Conservation (phyloP, 2,329 filamentous ascomycete genomes). For the Aspergillus spinulosporus region DNA sequence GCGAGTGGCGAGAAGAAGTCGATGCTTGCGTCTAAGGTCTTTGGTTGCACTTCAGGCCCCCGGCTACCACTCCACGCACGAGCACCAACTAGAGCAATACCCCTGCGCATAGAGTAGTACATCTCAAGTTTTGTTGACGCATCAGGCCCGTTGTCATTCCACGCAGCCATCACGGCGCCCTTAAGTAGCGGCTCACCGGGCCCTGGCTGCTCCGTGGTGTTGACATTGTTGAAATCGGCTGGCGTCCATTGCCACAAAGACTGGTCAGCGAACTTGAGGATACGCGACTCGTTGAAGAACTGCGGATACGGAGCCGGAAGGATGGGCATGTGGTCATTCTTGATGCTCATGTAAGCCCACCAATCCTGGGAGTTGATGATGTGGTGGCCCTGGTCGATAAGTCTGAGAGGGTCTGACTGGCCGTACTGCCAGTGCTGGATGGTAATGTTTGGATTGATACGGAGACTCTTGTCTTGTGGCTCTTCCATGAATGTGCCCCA, state of each 20-base stretch:
- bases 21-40: conserved; percentile 43
- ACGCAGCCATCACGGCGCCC: conserved; percentile 53
- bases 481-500: conserved; percentile 56
- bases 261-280: conserved; percentile 52
- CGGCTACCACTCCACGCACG: conserved; percentile 57
- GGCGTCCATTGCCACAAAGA: conserved; percentile 50
- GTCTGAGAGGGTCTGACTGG: conserved; percentile 52
- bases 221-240: conserved; percentile 52
- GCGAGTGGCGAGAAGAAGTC: conserved; percentile 43
- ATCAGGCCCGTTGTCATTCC: conserved; percentile 59
- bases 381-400: conserved; percentile 50
- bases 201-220: conserved; percentile 51
- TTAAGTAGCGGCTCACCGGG: conserved; percentile 40
- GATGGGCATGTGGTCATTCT: conserved; percentile 57
- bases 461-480: conserved; percentile 35
- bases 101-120: conserved; percentile 54
- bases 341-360: conserved; percentile 58
- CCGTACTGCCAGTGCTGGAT: conserved; percentile 60
- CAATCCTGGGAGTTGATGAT: conserved; percentile 58
- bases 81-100: conserved; percentile 53
- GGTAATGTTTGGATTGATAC: conserved; percentile 49
- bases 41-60: conserved; percentile 41
- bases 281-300: conserved; percentile 49
- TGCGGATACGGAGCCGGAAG: conserved; percentile 50
- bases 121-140: conserved; percentile 54